Evolutionary conservation across 2,329 filamentous ascomycete genomes (phyloP).

Genomic region (Penicillium vulpinum): DNA sequence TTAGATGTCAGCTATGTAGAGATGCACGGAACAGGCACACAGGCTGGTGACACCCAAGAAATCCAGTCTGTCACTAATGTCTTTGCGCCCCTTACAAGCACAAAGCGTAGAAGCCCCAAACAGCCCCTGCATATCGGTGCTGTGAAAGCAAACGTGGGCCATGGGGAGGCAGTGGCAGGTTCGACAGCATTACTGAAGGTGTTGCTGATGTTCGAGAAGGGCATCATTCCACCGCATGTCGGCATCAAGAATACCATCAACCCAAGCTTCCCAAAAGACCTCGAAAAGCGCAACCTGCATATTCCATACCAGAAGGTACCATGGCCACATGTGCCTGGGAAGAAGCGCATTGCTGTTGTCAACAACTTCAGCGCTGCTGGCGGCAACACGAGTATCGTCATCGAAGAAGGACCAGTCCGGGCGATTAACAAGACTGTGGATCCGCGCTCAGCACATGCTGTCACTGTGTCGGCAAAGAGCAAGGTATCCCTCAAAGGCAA

Average conservation of each 20-base stretch:
- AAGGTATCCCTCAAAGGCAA: too few relatives aligned
- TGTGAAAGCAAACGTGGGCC: conserved; percentile 42
- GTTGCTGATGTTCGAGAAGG: conserved; percentile 64
- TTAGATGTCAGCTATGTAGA: conserved; percentile 42
- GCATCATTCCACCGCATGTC: conserved; percentile 63
- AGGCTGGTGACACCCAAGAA: conserved; percentile 41
- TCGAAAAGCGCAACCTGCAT: too few relatives aligned
- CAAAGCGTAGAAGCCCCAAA: not conserved
- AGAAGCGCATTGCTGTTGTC: not conserved
- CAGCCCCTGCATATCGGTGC: conserved; percentile 4
- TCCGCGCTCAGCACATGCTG: too few relatives aligned
- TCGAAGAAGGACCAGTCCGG: conserved; percentile 44
- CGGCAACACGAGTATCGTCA: conserved; percentile 43
- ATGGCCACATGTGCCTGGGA: too few relatives aligned
- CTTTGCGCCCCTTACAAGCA: conserved; percentile 20
- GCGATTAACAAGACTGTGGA: conserved; percentile 60
- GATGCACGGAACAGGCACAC: conserved; percentile 45
- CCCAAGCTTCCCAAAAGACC: too few relatives aligned
- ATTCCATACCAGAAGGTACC: too few relatives aligned
- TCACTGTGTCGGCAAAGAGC: too few relatives aligned
- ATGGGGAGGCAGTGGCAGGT: conserved; percentile 48
- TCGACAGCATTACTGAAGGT: conserved; percentile 57
- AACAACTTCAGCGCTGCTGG: conserved; percentile 68
- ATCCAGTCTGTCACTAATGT: conserved; percentile 38
- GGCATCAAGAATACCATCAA: conserved; percentile 57